Percentiles rank a stretch among this genome's conserved stretches.
Conservation (phyloP, 139 green algal species). For the Microglena sp. region DNA sequence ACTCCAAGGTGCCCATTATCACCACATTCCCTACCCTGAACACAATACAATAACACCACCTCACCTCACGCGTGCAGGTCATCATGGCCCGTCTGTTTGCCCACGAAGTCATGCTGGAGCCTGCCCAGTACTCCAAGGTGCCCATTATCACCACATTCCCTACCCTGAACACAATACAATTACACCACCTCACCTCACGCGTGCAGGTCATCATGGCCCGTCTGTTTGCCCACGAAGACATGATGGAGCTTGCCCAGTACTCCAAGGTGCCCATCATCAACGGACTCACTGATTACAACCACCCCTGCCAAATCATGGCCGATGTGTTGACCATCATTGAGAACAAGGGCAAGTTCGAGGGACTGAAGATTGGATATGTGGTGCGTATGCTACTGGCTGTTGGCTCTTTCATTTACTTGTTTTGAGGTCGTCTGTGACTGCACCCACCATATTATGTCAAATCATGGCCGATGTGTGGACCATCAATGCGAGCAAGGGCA, state of each 20-base stretch:
- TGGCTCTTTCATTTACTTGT: not conserved
- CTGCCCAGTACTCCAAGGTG: conserved; percentile 65
- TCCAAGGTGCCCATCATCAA: conserved; percentile 86
- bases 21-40: no score
- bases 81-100: conserved; percentile 98
- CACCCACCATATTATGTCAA: no score
- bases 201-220: conserved; percentile 99
- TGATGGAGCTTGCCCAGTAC: conserved; percentile 84
- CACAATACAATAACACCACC: no score
- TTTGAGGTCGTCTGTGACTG: no score
- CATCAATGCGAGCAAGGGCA: conserved; percentile 73
- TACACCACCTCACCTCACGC: conserved; percentile 80
- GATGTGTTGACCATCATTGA: conserved; percentile 94
- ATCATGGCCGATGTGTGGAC: conserved; percentile 98
- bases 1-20: conserved; percentile 76
- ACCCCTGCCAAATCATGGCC: conserved; percentile 98
- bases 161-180: no score
- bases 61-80: conserved; percentile 95
- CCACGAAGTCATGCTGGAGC: conserved; percentile 86
- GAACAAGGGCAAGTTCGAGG: conserved; percentile 62
- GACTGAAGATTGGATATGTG: conserved; percentile 70
- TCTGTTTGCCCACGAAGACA: conserved; percentile 89
- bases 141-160: no score
- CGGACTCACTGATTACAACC: conserved; percentile 99
- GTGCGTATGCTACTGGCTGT: not conserved